These are phyloP conservation scores for Penicillium coprophilum DNA, from an alignment of 495 filamentous ascomycete genomes.

Conservation along the genomic window DNA sequence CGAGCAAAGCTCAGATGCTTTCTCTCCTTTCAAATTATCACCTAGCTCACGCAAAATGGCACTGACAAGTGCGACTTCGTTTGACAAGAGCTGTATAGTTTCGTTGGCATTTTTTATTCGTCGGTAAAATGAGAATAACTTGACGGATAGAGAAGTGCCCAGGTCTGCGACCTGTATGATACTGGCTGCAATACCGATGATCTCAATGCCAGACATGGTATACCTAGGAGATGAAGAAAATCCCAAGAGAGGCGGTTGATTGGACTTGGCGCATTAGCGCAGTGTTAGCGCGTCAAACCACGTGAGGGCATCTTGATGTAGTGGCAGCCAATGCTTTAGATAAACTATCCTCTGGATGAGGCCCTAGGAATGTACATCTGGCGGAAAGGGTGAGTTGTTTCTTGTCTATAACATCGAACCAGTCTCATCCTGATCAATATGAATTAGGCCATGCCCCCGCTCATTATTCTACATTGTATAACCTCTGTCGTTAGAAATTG, in stretches of 20 bases:
- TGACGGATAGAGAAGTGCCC: constrained; percentile 34
- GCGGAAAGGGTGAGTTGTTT: too few relatives aligned
- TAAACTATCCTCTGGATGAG: too few relatives aligned
- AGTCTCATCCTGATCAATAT: too few relatives aligned
- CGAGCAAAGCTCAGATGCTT: constrained; percentile 24
- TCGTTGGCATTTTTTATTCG: constrained; percentile 31
- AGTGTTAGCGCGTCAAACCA: neutral
- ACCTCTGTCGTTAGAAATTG: too few relatives aligned
- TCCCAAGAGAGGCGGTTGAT: neutral
- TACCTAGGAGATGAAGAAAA: neutral
- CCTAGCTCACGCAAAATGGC: constrained; percentile 35
- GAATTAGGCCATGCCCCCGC: too few relatives aligned
- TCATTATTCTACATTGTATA: too few relatives aligned
- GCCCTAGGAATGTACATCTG: too few relatives aligned
- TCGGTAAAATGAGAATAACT: constrained; percentile 38
- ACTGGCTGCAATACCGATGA: constrained; percentile 32
- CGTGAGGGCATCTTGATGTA: neutral
- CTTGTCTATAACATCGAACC: too few relatives aligned
- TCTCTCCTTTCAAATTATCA: constrained; percentile 26
- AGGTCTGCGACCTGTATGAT: constrained; percentile 40
- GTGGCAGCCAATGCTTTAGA: too few relatives aligned
- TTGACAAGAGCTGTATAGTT: constrained; percentile 32
- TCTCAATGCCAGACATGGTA: constrained; percentile 25
- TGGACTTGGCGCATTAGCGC: neutral
- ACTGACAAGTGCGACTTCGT: constrained; percentile 37